Evolutionary conservation across 345 rosid species (phyloP).

Genomic region (rapeseed (Brassica napus)): Da-Ae NC_063449.1:25508001-25508500

Average conservation of each 20-base stretch:
- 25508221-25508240: not conserved
- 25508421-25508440: not conserved
- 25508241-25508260: not conserved
- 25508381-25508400: not conserved
- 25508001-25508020: constrained; percentile 29
- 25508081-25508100: constrained; percentile 39
- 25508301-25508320: not conserved
- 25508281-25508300: not conserved
- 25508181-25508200: constrained; percentile 32
- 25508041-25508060: constrained; percentile 42
- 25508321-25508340: not conserved
- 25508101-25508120: constrained; percentile 43
- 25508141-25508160: constrained; percentile 26
- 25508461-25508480: constrained; percentile 34
- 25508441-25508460: constrained; percentile 4
- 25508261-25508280: not conserved
- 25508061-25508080: constrained; percentile 16
- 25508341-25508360: not conserved
- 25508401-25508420: not conserved
- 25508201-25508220: constrained; percentile 16
- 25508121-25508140: constrained; percentile 37
- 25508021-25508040: constrained; percentile 28
- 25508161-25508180: constrained; percentile 16
- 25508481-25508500: not conserved
- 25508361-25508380: not conserved